Evolutionary conservation across 2,329 filamentous ascomycete species (phyloP).

Genomic region (Aspergillus terreus): DNA sequence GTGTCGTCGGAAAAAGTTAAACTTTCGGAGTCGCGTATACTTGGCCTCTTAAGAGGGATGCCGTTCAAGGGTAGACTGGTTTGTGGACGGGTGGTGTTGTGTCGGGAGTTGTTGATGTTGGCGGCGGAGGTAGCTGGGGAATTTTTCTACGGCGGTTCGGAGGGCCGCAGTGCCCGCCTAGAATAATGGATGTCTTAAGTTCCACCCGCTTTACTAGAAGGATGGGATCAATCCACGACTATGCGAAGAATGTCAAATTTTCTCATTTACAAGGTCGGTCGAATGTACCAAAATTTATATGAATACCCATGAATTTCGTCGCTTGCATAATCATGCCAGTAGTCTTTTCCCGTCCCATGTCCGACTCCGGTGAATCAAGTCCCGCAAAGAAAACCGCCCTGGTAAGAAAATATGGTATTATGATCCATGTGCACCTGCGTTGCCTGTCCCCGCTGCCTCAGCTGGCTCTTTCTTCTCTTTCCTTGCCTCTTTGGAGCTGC

Average conservation of each 20-base stretch:
- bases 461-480: conserved; percentile 22
- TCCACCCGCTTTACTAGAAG: not conserved
- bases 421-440: conserved; percentile 2
- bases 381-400: not conserved
- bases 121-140: conserved; percentile 4
- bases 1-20: not conserved
- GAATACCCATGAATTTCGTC: conserved; percentile 12
- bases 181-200: not conserved
- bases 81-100: not conserved
- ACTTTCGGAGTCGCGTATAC: conserved; percentile 6
- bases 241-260: not conserved
- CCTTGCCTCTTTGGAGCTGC: conserved; percentile 19
- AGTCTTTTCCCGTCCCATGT: not conserved
- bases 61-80: not conserved
- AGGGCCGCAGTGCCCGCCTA: conserved; percentile 1
- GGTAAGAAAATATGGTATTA: not conserved
- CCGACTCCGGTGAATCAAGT: not conserved
- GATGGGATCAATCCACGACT: not conserved
- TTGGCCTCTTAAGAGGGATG: not conserved
- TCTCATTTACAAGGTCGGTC: not conserved
- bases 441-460: conserved; percentile 1
- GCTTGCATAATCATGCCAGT: conserved; percentile 13
- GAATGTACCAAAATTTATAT: not conserved
- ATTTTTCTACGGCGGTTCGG: conserved; percentile 14
- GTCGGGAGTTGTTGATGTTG: no score